These are phyloP conservation scores for Gamsiella multidivaricata DNA, from an alignment of 192 early-diverging fungal genomes.

Conservation along the genomic window DNA sequence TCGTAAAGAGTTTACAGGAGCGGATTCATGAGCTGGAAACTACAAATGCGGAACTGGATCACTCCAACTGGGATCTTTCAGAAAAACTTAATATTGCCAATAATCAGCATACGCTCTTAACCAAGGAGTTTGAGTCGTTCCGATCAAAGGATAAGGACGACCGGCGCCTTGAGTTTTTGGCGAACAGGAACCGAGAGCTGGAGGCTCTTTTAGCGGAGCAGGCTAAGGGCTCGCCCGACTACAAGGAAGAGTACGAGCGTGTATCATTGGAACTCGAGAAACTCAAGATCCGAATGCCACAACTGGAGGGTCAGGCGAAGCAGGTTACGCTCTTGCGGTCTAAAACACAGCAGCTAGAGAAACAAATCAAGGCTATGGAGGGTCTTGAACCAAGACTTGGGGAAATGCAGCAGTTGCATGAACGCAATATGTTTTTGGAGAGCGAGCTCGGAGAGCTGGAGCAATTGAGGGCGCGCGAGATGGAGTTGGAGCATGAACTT, in stretches of 20 bases:
- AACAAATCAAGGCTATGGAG: conserved; percentile 54
- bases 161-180: conserved; percentile 37
- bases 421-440: conserved; percentile 47
- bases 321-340: conserved; percentile 37
- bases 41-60: conserved; percentile 49
- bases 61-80: conserved; percentile 48
- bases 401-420: conserved; percentile 36
- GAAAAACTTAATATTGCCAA: conserved; percentile 50
- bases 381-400: conserved; percentile 34
- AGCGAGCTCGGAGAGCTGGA: conserved; percentile 44
- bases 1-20: conserved; percentile 42
- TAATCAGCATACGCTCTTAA: conserved; percentile 42
- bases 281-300: conserved; percentile 39
- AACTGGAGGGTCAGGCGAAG: conserved; percentile 46
- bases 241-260: conserved; percentile 41
- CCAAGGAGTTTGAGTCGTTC: conserved; percentile 47
- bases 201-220: conserved; percentile 32
- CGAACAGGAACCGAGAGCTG: conserved; percentile 33
- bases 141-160: conserved; percentile 53
- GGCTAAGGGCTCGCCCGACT: conserved; percentile 35
- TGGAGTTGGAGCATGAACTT: conserved; percentile 38
- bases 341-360: conserved; percentile 40
- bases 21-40: conserved; percentile 50
- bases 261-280: conserved; percentile 36
- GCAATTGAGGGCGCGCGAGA: conserved; percentile 42